Evolutionary conservation across 2,329 filamentous ascomycete genomes (phyloP).

Genomic region (Xylariaceae sp.): DNA sequence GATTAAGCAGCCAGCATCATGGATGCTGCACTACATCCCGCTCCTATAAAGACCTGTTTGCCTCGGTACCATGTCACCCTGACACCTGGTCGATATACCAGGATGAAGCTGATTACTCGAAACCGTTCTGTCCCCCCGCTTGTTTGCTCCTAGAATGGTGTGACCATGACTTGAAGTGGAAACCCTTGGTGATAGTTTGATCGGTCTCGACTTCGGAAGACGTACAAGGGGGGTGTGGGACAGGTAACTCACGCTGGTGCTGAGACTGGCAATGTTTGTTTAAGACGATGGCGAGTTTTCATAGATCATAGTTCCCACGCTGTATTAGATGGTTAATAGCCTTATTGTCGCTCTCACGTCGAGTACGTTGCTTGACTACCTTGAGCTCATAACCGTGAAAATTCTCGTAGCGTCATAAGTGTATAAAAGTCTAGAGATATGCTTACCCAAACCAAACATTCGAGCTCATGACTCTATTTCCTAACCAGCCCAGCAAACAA

Average conservation of each 20-base stretch:
- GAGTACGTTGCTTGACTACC: background rate
- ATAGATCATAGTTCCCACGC: background rate
- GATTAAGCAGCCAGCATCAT: background rate
- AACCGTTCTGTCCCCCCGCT: conserved; percentile 26
- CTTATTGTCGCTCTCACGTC: background rate
- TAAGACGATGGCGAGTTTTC: background rate
- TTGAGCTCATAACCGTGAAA: background rate
- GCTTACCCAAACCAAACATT: no score
- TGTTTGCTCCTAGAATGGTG: conserved; percentile 21
- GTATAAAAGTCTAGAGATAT: no score
- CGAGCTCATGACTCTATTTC: no score
- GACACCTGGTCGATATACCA: conserved; percentile 26
- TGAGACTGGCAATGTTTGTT: no score
- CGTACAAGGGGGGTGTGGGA: no score
- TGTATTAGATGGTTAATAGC: background rate
- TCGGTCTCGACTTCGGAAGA: background rate
- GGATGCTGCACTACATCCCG: background rate
- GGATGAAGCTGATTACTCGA: conserved; percentile 29
- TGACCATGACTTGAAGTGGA: background rate
- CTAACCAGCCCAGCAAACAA: background rate
- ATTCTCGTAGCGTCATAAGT: no score
- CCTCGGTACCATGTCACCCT: conserved; percentile 23
- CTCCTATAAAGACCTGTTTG: background rate
- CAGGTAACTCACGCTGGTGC: no score
- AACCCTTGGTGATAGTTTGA: background rate